Percentiles rank a stretch among this genome's conserved stretches.
phyloP scores from a whole-genome alignment of 345 rosid species.

The Hibiscus trionum region DNA sequence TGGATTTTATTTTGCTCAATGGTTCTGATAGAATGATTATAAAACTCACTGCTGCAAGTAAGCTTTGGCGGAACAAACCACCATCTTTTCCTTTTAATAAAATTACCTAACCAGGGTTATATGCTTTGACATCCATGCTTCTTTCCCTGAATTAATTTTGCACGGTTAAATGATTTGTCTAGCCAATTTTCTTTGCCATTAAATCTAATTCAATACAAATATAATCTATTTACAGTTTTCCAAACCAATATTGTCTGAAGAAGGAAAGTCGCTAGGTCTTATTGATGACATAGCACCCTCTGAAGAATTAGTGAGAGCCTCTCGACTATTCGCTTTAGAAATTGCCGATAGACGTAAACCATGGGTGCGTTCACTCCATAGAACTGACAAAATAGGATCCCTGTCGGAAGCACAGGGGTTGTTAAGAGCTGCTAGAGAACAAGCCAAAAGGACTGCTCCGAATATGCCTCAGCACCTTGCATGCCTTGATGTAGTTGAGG shows the following conservation, averaged over 20 bases:
- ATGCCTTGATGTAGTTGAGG: slow-evolving; percentile 84
- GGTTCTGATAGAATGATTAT: background rate
- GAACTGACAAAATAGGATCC: slow-evolving; percentile 80
- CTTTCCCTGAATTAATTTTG: background rate
- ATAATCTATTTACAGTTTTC: slow-evolving; percentile 46
- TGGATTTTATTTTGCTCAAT: background rate
- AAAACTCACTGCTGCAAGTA: background rate
- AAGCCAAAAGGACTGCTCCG: slow-evolving; percentile 67
- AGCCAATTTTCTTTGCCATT: too few species aligned
- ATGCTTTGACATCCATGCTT: background rate
- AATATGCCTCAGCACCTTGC: slow-evolving; percentile 88
- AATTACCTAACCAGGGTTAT: background rate
- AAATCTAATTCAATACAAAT: background rate
- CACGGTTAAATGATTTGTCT: background rate
- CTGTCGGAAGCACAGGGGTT: slow-evolving; percentile 65
- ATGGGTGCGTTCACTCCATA: slow-evolving; percentile 71
- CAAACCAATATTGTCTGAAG: slow-evolving; percentile 74
- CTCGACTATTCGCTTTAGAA: slow-evolving; percentile 74
- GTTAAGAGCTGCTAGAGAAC: slow-evolving; percentile 49
- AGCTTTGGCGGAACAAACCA: background rate
- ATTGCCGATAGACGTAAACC: slow-evolving; percentile 64
- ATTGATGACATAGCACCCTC: slow-evolving; percentile 67
- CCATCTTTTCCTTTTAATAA: background rate
- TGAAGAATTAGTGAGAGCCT: slow-evolving; percentile 64
- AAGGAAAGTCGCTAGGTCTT: slow-evolving; percentile 77